These are phyloP conservation scores for Crithidia fasciculata DNA, from an alignment of 208 protist species.

Conservation along the genomic window DNA sequence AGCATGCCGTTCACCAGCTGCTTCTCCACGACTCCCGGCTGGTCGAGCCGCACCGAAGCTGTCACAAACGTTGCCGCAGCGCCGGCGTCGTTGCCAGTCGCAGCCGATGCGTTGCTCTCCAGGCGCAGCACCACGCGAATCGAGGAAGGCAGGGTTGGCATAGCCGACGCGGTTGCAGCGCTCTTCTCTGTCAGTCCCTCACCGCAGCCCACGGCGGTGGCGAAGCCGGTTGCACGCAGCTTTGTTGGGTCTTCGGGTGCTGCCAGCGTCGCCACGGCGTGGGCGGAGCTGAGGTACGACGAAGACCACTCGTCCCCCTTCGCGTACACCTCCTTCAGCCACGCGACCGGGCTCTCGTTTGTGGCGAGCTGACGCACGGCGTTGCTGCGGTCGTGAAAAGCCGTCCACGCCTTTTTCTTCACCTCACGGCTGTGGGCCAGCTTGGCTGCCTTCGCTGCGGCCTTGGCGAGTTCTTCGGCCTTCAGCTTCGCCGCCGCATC, in stretches of 20 bases:
- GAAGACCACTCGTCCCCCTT: constrained; percentile 31
- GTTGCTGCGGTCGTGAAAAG: constrained; percentile 26
- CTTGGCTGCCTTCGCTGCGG: constrained; percentile 9
- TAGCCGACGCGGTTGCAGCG: neutral
- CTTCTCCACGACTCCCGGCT: constrained; percentile 39
- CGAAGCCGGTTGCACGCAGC: constrained; percentile 29
- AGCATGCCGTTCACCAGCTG: constrained; percentile 43
- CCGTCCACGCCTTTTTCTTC: constrained; percentile 23
- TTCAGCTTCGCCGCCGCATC: constrained; percentile 10
- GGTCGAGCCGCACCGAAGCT: constrained; percentile 36
- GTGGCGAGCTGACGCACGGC: constrained; percentile 28
- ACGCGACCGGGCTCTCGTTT: constrained; percentile 34
- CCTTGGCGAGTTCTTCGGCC: constrained; percentile 2
- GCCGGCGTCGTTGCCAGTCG: too few species aligned
- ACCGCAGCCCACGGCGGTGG: constrained; percentile 9
- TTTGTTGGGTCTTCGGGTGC: constrained; percentile 1
- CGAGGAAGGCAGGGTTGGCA: constrained; percentile 3
- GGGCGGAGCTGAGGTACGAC: constrained; percentile 14
- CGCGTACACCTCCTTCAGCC: constrained; percentile 44
- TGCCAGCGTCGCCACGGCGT: constrained; percentile 19
- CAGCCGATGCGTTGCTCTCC: neutral
- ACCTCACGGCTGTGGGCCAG: constrained; percentile 15
- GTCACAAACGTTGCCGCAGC: constrained; percentile 17
- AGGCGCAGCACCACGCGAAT: constrained; percentile 34
- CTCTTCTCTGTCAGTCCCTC: neutral